Evolutionary conservation across 2,329 filamentous ascomycete species (phyloP).

Genomic region (Alternaria atra): DNA sequence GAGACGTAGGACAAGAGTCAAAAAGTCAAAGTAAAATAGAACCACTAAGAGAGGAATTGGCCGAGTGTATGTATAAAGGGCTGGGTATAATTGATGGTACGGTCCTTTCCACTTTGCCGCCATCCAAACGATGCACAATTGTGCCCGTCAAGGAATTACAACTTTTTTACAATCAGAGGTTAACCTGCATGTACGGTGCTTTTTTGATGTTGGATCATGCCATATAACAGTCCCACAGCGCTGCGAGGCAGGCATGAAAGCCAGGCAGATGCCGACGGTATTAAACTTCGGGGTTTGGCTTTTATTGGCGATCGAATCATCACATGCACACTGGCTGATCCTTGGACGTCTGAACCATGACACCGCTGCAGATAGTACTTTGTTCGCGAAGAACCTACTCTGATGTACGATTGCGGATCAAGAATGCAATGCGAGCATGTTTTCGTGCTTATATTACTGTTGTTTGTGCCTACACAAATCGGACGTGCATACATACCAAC

Average conservation of each 20-base stretch:
- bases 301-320: not conserved
- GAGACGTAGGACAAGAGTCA: not conserved
- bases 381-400: not conserved
- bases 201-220: not conserved
- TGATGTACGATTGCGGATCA: not conserved
- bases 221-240: not conserved
- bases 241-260: not conserved
- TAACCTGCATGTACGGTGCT: not conserved
- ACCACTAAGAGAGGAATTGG: not conserved
- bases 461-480: not conserved
- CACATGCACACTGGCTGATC: conserved; percentile 3
- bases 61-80: not conserved
- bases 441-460: not conserved
- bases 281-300: not conserved
- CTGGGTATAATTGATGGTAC: not conserved
- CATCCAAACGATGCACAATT: not conserved
- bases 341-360: not conserved
- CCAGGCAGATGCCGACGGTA: not conserved
- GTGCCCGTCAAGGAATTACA: not conserved
- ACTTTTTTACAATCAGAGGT: not conserved
- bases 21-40: not conserved
- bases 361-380: not conserved
- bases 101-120: not conserved
- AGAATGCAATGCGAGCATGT: not conserved
- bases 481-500: not conserved